phyloP scores from a whole-genome alignment of 129 eudicot genomes.

The Sambucus nigra region DNA sequence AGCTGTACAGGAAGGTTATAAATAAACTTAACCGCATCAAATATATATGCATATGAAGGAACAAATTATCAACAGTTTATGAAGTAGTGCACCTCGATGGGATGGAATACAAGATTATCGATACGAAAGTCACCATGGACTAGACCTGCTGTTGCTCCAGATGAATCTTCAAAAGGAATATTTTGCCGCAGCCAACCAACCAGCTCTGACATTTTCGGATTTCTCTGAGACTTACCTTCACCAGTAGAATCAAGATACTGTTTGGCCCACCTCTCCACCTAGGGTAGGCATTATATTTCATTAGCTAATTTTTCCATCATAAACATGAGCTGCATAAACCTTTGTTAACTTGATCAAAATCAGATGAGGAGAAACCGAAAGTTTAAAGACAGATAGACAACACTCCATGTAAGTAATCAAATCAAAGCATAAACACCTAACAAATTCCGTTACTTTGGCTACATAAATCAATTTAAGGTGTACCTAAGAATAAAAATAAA shows the following conservation, averaged over 20 bases:
- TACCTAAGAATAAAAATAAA: not conserved
- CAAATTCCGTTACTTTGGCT: not conserved
- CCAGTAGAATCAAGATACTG: slow-evolving; percentile 88
- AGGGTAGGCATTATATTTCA: slow-evolving; percentile 3
- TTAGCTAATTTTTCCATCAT: slow-evolving; percentile 1
- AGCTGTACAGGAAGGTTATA: slow-evolving; percentile 1
- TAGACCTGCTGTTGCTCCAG: slow-evolving; percentile 62
- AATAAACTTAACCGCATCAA: slow-evolving; percentile 1
- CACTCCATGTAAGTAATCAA: not conserved
- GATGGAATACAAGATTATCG: slow-evolving; percentile 94
- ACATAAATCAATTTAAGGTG: not conserved
- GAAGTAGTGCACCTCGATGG: slow-evolving; percentile 54
- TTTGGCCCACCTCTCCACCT: slow-evolving; percentile 96
- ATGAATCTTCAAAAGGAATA: slow-evolving; percentile 85
- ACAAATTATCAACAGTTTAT: not conserved
- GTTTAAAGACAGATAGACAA: not conserved
- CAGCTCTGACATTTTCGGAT: slow-evolving; percentile 73
- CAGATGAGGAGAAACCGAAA: not conserved
- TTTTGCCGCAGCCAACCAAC: slow-evolving; percentile 66
- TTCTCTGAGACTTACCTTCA: slow-evolving; percentile 83
- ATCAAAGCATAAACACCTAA: not conserved
- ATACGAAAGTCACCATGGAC: slow-evolving; percentile 99
- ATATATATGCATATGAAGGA: not conserved
- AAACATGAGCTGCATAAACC: not conserved
- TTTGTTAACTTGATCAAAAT: not conserved